Evolutionary conservation across 176 grass and related monocot genomes (phyloP), one percentile per base, ranked within the genome.

Genomic region (Pontederia crassipes): DNA sequence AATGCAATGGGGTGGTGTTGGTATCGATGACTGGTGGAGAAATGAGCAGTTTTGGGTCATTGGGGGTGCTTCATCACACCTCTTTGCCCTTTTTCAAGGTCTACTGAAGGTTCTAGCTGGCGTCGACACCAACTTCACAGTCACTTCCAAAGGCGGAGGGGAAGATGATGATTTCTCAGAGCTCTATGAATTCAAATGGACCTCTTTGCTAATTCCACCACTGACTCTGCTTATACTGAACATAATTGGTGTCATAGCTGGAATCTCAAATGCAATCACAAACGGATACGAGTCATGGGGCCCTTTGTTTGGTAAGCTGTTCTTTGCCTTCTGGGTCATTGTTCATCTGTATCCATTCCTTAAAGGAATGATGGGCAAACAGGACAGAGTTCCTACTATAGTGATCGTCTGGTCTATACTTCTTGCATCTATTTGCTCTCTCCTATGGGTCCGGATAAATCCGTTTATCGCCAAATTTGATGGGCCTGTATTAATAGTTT

Each of bases 11-110:
- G 79, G 79, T 27, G 68, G 65, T 9, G 79, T 82, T 32, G 55
- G 60, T n/a, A 18, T 82, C 28, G 79, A 82, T 14, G 79, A 82
- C 56, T 77, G 79, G 79, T 82, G 79, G 79, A 67, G 79, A 45
- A 81, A 81, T 8, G 79, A 81, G 62, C 79, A 81, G 56, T 81
- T 81, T 45, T 81, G 79, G 79, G 79, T 75, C 13, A 81, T 75
- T 52, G 79, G 79, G 18, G 79, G 79, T 12, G 79, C 61, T 49
- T 82, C 79, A 0, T 72, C 79, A 14, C 79, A 82, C 14, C 67
- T 82, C 18, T 82, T 82, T 10, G 79, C 79, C 2, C 49, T 82
- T 2, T 67, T 82, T 55, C 79, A 82, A 53, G 79, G 79, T 17
- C 79, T 82, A 35, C 67, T 82, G 1, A 82, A 82, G 51, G 79